These are phyloP conservation scores for Candida koratica DNA, from an alignment of 805 yeast genomes.

Conservation along the genomic window DNA sequence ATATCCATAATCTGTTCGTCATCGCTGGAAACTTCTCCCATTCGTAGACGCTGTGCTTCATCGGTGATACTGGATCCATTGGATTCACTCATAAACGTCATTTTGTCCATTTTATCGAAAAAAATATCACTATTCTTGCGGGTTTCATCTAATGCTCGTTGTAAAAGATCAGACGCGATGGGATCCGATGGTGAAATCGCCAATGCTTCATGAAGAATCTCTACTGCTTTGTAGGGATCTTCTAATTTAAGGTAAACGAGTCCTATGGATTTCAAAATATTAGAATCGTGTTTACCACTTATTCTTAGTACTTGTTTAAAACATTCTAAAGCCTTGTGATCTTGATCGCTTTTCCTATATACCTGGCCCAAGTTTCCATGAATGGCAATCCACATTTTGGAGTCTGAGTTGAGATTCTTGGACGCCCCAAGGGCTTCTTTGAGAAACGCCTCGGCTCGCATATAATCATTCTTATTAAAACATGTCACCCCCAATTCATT, in stretches of 20 bases:
- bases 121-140: constrained; percentile 22
- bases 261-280: constrained; percentile 80
- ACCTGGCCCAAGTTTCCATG: constrained; percentile 88
- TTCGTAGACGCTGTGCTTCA: constrained; percentile 37
- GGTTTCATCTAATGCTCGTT: constrained; percentile 71
- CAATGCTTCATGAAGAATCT: constrained; percentile 73
- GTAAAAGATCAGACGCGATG: constrained; percentile 75
- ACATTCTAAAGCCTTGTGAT: constrained; percentile 64
- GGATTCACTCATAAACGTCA: constrained; percentile 6
- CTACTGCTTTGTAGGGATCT: constrained; percentile 62
- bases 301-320: constrained; percentile 72
- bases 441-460: constrained; percentile 67
- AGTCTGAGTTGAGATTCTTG: constrained; percentile 65
- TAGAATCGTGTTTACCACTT: constrained; percentile 63
- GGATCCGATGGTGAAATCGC: constrained; percentile 78
- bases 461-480: constrained; percentile 67
- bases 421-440: constrained; percentile 70
- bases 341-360: constrained; percentile 60
- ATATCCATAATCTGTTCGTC: constrained; percentile 53
- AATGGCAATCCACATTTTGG: constrained; percentile 80
- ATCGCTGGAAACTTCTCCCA: constrained; percentile 49
- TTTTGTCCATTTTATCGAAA: constrained; percentile 7
- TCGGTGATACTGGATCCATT: constrained; percentile 7
- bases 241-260: constrained; percentile 72
- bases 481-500: constrained; percentile 93